Conservation (phyloP, 169 alveolate species). For the Plasmodium sp. region DNA sequence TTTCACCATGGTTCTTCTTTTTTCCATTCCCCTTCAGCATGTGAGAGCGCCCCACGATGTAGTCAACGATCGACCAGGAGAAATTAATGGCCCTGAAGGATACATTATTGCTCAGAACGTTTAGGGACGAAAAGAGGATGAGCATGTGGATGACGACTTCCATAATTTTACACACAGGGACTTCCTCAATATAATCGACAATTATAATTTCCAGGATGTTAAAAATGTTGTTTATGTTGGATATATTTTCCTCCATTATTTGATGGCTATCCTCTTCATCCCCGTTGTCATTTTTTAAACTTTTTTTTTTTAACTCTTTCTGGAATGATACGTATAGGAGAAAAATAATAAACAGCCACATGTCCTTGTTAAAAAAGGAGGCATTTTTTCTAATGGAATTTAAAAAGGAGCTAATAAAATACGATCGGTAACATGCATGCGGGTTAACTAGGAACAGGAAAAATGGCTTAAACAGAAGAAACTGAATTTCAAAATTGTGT, state of each 20-base stretch:
- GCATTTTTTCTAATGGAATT: constrained; percentile 66
- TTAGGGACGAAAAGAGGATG: constrained; percentile 49
- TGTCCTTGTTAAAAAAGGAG: constrained; percentile 43
- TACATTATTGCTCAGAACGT: constrained; percentile 34
- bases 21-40: constrained; percentile 7
- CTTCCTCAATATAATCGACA: constrained; percentile 73
- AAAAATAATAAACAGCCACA: constrained; percentile 68
- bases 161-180: constrained; percentile 70
- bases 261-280: not conserved
- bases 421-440: constrained; percentile 31
- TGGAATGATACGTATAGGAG: constrained; percentile 50
- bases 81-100: constrained; percentile 71
- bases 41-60: constrained; percentile 34
- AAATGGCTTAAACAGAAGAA: constrained; percentile 59
- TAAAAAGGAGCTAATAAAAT: constrained; percentile 47
- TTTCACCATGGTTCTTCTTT: not conserved
- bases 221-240: constrained; percentile 57
- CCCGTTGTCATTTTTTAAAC: not conserved
- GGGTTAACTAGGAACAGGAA: constrained; percentile 68
- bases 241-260: constrained; percentile 36
- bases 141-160: constrained; percentile 69
- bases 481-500: constrained; percentile 45
- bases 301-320: constrained; percentile 49
- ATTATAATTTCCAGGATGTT: constrained; percentile 58
- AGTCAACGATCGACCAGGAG: constrained; percentile 71